These are phyloP conservation scores for Daldinia concentrica DNA, from an alignment of 495 filamentous ascomycete species.

Conservation along the genomic window DNA sequence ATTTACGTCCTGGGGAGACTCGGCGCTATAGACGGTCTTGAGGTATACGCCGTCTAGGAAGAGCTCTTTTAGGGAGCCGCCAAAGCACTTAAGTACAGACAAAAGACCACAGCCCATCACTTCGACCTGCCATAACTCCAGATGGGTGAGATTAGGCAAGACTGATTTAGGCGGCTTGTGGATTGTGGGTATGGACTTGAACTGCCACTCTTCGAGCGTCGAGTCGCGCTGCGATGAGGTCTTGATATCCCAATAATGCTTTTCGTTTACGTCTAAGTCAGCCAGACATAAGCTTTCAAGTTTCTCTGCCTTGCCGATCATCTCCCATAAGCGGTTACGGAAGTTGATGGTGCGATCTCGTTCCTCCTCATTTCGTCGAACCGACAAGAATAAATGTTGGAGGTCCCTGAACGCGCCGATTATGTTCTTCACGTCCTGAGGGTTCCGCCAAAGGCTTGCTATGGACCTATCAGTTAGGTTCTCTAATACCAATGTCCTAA, in stretches of 20 bases:
- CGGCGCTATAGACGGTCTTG: slow-evolving; percentile 30
- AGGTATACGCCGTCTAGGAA: slow-evolving; percentile 41
- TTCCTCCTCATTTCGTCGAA: slow-evolving; percentile 34
- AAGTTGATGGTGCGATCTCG: slow-evolving; percentile 24
- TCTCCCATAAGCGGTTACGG: slow-evolving; percentile 39
- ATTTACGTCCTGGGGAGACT: slow-evolving; percentile 15
- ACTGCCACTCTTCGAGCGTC: slow-evolving; percentile 35
- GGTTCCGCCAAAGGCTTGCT: slow-evolving; percentile 42
- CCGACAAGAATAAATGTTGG: slow-evolving; percentile 32
- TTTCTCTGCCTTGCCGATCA: slow-evolving; percentile 37
- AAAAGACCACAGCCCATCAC: slow-evolving; percentile 26
- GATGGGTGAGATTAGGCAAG: slow-evolving; percentile 32
- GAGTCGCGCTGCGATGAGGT: slow-evolving; percentile 22
- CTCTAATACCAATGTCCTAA: slow-evolving; percentile 40
- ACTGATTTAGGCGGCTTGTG: slow-evolving; percentile 25
- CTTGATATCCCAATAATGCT: slow-evolving; percentile 14
- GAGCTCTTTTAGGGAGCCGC: slow-evolving; percentile 36
- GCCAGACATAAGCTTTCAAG: slow-evolving; percentile 40
- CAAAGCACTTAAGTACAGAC: slow-evolving; percentile 21
- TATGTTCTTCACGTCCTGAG: slow-evolving; percentile 45
- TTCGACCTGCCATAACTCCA: slow-evolving; percentile 42
- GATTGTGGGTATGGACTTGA: slow-evolving; percentile 28
- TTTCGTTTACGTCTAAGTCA: slow-evolving; percentile 36
- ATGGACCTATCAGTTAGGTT: slow-evolving; percentile 37
- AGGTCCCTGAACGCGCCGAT: slow-evolving; percentile 25